phyloP scores from a whole-genome alignment of 257 asterid genomes.

The Petrea volubilis region DNA sequence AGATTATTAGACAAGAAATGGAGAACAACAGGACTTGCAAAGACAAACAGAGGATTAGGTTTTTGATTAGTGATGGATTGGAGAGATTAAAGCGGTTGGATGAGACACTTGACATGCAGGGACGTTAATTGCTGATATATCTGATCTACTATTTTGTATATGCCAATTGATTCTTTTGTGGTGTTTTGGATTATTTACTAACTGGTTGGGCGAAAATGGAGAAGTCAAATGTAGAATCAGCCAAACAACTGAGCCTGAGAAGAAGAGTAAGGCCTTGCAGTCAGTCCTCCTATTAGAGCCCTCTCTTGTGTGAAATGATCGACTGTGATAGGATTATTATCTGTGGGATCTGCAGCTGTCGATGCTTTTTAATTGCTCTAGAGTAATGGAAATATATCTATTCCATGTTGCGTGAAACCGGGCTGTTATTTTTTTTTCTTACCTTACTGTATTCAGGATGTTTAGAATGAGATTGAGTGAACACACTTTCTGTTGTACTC shows the following conservation, averaged over 20 bases:
- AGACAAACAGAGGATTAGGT: constrained; percentile 80
- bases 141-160: constrained; percentile 2
- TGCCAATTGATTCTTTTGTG: background rate
- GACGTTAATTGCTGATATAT: constrained; percentile 32
- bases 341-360: background rate
- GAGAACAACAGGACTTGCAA: constrained; percentile 68
- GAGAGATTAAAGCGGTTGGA: constrained; percentile 79
- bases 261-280: background rate
- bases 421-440: background rate
- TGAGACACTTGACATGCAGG: constrained; percentile 97
- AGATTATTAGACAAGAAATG: constrained; percentile 72
- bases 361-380: background rate
- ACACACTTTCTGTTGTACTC: background rate
- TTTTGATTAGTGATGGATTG: constrained; percentile 78
- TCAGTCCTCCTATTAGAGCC: background rate
- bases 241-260: background rate
- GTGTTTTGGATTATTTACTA: background rate
- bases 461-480: background rate
- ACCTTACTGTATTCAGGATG: background rate
- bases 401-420: background rate
- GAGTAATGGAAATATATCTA: background rate
- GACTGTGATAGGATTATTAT: background rate
- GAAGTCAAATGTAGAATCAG: background rate
- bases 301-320: background rate
- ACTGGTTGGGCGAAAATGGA: background rate